phyloP scores from a whole-genome alignment of 805 yeast genomes.

The Pichia thaimueangensis region DNA sequence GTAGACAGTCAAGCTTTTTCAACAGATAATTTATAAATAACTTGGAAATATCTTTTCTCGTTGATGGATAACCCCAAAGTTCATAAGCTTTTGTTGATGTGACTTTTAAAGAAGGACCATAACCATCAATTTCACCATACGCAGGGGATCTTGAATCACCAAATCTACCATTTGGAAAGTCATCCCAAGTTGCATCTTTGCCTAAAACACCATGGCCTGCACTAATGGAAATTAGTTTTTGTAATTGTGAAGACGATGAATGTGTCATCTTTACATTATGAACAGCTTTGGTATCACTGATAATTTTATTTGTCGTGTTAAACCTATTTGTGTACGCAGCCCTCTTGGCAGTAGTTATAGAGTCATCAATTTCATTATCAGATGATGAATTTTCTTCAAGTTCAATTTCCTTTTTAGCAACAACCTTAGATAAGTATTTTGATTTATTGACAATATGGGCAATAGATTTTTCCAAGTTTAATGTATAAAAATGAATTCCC shows the following conservation, averaged over 20 bases:
- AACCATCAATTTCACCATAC: conserved; percentile 96
- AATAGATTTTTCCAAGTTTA: conserved; percentile 86
- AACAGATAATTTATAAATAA: conserved; percentile 69
- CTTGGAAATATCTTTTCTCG: conserved; percentile 50
- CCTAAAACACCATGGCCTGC: conserved; percentile 81
- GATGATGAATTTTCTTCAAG: conserved; percentile 35
- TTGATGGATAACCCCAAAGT: conserved; percentile 76
- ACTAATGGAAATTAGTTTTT: conserved; percentile 67
- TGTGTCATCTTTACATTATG: conserved; percentile 13
- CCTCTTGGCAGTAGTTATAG: conserved; percentile 29
- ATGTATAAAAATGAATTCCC: conserved; percentile 89
- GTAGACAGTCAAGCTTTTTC: conserved; percentile 68
- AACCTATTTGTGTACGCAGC: conserved; percentile 31
- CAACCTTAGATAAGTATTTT: conserved; percentile 42
- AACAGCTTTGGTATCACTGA: conserved; percentile 19
- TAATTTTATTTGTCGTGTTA: conserved; percentile 26
- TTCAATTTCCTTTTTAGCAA: conserved; percentile 33
- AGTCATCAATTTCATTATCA: conserved; percentile 28
- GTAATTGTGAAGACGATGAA: conserved; percentile 34
- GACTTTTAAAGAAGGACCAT: conserved; percentile 85
- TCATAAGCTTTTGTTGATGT: conserved; percentile 58
- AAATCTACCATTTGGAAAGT: conserved; percentile 91
- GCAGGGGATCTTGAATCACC: conserved; percentile 96
- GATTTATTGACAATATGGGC: conserved; percentile 75
- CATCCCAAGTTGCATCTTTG: conserved; percentile 94